Evolutionary conservation across 2,329 filamentous ascomycete genomes (phyloP).

Genomic region (Phialophora chinensis): DNA sequence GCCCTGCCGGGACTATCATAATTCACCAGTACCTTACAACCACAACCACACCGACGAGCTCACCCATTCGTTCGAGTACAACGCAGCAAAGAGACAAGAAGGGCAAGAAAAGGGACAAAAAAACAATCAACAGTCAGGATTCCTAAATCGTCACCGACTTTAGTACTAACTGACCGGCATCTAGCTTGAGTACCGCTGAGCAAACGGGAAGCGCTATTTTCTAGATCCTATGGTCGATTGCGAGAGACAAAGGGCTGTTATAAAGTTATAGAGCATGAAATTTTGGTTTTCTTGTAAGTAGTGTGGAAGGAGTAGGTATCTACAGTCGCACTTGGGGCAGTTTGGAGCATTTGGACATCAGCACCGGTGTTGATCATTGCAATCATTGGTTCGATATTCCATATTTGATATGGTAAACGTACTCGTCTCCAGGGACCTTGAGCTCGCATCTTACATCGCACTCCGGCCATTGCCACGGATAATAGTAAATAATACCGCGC

Average conservation of each 20-base stretch:
- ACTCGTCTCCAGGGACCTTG: neutral
- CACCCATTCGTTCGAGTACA: neutral
- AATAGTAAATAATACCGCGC: neutral
- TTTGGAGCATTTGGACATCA: neutral
- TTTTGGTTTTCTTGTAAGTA: neutral
- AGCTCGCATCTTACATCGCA: neutral
- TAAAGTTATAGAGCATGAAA: neutral
- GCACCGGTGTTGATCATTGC: no score
- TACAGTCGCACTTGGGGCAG: neutral
- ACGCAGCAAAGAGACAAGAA: neutral
- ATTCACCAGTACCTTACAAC: neutral
- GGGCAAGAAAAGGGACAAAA: conserved; percentile 4
- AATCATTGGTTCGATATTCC: neutral
- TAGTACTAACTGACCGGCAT: conserved; percentile 36
- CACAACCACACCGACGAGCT: neutral
- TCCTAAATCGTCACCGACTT: conserved; percentile 29
- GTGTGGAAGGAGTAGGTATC: neutral
- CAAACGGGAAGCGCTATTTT: conserved; percentile 37
- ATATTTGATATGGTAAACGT: neutral
- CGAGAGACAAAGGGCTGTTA: neutral
- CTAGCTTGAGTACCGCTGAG: conserved; percentile 37
- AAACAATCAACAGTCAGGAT: conserved; percentile 38
- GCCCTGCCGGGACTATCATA: neutral
- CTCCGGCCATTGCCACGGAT: no score
- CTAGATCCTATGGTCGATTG: conserved; percentile 38